Evolutionary conservation across 2,329 filamentous ascomycete species (phyloP).

Genomic region (Alternaria incomplexa): DNA sequence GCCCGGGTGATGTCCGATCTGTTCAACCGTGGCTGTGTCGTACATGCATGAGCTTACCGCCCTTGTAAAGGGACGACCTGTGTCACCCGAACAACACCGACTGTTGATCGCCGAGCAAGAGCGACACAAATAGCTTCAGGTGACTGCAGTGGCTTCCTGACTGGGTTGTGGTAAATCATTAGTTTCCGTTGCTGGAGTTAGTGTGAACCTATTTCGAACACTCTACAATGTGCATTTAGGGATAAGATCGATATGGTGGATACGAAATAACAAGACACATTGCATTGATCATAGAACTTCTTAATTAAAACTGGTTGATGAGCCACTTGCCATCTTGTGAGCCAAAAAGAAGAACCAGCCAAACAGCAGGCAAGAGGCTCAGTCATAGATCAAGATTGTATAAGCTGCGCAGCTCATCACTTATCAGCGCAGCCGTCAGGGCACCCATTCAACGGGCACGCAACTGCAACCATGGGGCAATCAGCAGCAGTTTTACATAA

Average conservation of each 20-base stretch:
- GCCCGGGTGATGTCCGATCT: not conserved
- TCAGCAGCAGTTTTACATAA: not conserved
- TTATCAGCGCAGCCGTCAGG: not conserved
- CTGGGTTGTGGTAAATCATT: no score
- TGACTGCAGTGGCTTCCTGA: no score
- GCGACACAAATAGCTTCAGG: not conserved
- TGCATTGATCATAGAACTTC: not conserved
- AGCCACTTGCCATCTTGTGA: not conserved
- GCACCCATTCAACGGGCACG: not conserved
- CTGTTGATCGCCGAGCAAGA: not conserved
- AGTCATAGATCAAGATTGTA: not conserved
- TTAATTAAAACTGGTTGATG: rapidly evolving
- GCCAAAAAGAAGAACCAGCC: not conserved
- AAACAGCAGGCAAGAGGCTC: not conserved
- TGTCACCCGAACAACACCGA: not conserved
- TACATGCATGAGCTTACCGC: not conserved
- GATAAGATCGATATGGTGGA: not conserved
- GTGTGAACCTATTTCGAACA: no score
- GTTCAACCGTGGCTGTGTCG: not conserved
- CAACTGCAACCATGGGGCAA: not conserved
- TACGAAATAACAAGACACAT: not conserved
- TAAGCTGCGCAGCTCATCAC: not conserved
- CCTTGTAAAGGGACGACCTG: not conserved
- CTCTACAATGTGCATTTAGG: not conserved
- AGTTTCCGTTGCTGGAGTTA: no score